phyloP scores from a whole-genome alignment of 495 filamentous ascomycete genomes.

The Annulohypoxylon moriforme region DNA sequence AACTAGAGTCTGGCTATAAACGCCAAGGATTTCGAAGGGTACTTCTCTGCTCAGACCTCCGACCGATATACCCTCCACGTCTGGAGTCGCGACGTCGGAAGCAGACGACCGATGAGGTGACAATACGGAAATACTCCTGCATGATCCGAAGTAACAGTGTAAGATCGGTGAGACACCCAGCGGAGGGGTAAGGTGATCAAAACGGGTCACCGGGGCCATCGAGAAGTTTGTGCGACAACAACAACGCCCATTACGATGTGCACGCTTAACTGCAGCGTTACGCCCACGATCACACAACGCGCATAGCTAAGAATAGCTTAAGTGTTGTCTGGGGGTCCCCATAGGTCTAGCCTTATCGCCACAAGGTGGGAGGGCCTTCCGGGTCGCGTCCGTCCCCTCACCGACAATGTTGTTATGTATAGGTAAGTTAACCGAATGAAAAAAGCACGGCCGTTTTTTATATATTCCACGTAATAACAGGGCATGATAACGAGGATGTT shows the following conservation, averaged over 20 bases:
- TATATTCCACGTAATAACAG: background rate
- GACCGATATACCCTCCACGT: background rate
- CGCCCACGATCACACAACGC: background rate
- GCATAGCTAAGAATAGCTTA: background rate
- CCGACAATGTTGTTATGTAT: background rate
- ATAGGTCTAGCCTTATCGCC: constrained; percentile 2
- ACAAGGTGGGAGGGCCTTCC: background rate
- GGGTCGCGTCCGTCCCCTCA: background rate
- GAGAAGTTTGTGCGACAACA: background rate
- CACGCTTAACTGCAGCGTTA: background rate
- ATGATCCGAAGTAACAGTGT: background rate
- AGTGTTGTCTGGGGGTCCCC: background rate
- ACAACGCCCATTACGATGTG: background rate
- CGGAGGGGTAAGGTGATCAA: background rate
- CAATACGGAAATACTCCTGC: background rate
- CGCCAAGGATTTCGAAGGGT: background rate
- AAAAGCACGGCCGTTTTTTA: background rate
- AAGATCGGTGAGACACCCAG: background rate
- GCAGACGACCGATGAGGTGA: background rate
- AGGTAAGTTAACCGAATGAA: constrained; percentile 3
- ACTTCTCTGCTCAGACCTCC: background rate
- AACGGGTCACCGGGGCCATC: background rate
- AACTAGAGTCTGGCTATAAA: background rate
- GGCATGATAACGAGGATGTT: background rate
- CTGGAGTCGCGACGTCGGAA: background rate